A percentile compares a stretch with the other conserved stretches of the same genome.
Conservation (phyloP, 306 rosid genomes). For the Dalbergia cochinchinensis region DNA sequence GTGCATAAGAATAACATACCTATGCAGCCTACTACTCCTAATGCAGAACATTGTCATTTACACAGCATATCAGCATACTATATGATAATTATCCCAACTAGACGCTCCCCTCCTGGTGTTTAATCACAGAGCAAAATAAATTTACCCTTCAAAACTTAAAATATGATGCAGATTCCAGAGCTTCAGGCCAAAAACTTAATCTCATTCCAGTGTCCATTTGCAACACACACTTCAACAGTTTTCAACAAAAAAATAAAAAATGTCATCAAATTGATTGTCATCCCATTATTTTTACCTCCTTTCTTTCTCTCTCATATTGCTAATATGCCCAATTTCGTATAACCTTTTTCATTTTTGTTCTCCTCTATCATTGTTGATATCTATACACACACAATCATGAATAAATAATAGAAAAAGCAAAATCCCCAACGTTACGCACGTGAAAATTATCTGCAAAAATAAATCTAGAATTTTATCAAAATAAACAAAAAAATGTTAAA, state of each 20-base stretch:
- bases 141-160: neutral
- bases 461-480: neutral
- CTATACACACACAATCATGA: too few relatives aligned
- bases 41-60: neutral
- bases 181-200: conserved; percentile 7
- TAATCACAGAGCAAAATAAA: neutral
- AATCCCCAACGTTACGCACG: neutral
- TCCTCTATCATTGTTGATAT: neutral
- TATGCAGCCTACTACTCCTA: neutral
- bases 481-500: neutral
- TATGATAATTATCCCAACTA: neutral
- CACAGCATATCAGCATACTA: neutral
- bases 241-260: conserved; percentile 12
- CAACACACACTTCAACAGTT: conserved; percentile 11
- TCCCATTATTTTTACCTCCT: neutral
- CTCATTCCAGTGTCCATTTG: neutral
- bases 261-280: conserved; percentile 1
- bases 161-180: neutral
- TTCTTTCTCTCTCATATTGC: neutral
- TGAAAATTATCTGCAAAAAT: neutral
- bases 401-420: neutral
- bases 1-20: neutral
- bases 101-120: neutral
- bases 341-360: neutral
- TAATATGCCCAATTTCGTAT: conserved; percentile 16